Evolutionary conservation across 2,329 filamentous ascomycete species (phyloP).

Genomic region (Venturia nashicola): DNA sequence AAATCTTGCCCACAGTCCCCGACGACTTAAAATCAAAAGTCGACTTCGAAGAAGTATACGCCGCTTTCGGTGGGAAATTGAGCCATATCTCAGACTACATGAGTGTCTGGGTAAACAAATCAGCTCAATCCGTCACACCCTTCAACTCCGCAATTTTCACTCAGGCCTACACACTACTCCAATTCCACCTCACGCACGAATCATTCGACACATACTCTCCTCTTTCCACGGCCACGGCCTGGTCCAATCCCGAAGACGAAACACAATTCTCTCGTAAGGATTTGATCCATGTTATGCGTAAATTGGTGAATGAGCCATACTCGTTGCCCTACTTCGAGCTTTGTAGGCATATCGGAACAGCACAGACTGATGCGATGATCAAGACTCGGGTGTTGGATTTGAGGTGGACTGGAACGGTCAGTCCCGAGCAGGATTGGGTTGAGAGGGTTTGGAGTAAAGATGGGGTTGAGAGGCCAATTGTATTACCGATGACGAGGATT

Average conservation of each 20-base stretch:
- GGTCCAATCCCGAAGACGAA: neutral
- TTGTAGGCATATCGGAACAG: conserved; percentile 1
- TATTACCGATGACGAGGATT: conserved; percentile 7
- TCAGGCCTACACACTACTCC: conserved; percentile 5
- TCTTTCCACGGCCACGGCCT: conserved; percentile 2
- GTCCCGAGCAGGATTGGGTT: conserved; percentile 4
- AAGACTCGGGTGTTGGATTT: conserved; percentile 1
- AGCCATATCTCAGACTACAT: conserved; percentile 6
- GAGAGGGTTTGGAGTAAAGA: conserved; percentile 3
- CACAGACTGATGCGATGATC: conserved; percentile 1
- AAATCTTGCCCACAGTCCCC: conserved; percentile 1
- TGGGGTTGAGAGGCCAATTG: conserved; percentile 5
- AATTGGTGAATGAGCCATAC: neutral
- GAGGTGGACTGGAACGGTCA: conserved; percentile 4
- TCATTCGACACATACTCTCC: conserved; percentile 6
- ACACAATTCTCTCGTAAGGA: neutral
- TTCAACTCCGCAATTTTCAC: conserved; percentile 4
- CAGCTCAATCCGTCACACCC: neutral
- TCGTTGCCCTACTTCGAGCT: conserved; percentile 4
- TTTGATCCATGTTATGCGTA: conserved; percentile 2
- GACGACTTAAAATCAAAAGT: neutral
- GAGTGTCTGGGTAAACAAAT: neutral
- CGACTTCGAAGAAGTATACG: conserved; percentile 2
- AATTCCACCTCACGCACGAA: conserved; percentile 5
- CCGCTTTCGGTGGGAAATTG: conserved; percentile 6